These are phyloP conservation scores for Naganishia randhawae DNA, from an alignment of 768 basidiomycete genomes.

Conservation along the genomic window DNA sequence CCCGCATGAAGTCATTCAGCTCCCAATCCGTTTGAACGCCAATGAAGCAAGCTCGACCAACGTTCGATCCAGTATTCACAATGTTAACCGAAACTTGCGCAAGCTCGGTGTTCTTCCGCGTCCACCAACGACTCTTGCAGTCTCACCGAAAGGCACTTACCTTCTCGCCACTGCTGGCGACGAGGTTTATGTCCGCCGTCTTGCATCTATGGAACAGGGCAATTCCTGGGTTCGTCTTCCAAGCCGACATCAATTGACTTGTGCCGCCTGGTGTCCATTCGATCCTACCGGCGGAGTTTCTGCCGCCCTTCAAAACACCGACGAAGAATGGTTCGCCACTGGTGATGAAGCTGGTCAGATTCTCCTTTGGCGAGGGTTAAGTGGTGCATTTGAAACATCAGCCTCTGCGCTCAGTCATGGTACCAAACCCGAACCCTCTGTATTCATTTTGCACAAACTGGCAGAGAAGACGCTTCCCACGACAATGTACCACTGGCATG, in stretches of 20 bases:
- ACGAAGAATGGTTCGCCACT: slow-evolving; percentile 85
- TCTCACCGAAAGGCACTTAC: slow-evolving; percentile 74
- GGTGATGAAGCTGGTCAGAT: slow-evolving; percentile 82
- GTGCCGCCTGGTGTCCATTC: slow-evolving; percentile 78
- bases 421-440: slow-evolving; percentile 14
- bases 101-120: slow-evolving; percentile 22
- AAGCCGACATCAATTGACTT: slow-evolving; percentile 57
- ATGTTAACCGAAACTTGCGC: slow-evolving; percentile 12
- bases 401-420: not conserved
- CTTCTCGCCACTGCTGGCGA: slow-evolving; percentile 61
- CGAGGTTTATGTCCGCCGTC: slow-evolving; percentile 18
- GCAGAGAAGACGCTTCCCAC: slow-evolving; percentile 69
- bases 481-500: slow-evolving; percentile 90
- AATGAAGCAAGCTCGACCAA: slow-evolving; percentile 17
- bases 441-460: slow-evolving; percentile 15
- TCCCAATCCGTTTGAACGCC: slow-evolving; percentile 17
- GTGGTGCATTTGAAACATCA: slow-evolving; percentile 52
- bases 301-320: slow-evolving; percentile 16
- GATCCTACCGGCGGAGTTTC: slow-evolving; percentile 40
- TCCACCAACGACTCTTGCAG: slow-evolving; percentile 59
- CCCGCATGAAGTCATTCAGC: slow-evolving; percentile 14
- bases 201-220: slow-evolving; percentile 5
- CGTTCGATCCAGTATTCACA: slow-evolving; percentile 16
- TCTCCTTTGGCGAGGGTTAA: slow-evolving; percentile 86
- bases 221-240: slow-evolving; percentile 18